phyloP scores from a whole-genome alignment of 2,329 filamentous ascomycete species.

The Coniochaeta hoffmannii region DNA sequence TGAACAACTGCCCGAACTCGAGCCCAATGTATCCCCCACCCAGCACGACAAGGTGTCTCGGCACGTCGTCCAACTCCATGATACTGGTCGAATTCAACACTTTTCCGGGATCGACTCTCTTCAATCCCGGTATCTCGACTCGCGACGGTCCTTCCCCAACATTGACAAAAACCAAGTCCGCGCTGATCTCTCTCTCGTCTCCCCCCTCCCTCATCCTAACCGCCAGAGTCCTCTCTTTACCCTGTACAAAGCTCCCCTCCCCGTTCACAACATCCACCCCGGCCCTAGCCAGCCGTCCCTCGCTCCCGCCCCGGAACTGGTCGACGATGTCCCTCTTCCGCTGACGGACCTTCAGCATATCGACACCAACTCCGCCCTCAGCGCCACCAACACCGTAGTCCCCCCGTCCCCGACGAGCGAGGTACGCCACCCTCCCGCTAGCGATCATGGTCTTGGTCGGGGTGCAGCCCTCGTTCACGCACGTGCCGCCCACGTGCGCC shows the following conservation, averaged over 20 bases:
- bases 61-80: conserved; percentile 36
- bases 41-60: conserved; percentile 40
- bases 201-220: conserved; percentile 22
- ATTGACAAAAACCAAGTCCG: conserved; percentile 37
- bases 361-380: conserved; percentile 25
- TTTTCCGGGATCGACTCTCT: conserved; percentile 23
- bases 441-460: conserved; percentile 51
- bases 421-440: conserved; percentile 40
- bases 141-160: conserved; percentile 33
- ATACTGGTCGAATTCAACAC: conserved; percentile 40
- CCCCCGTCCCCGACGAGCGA: conserved; percentile 26
- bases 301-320: conserved; percentile 39
- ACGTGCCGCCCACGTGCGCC: conserved; percentile 43
- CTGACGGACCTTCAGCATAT: conserved; percentile 42
- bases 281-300: conserved; percentile 29
- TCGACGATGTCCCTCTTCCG: conserved; percentile 46
- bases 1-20: conserved; percentile 46
- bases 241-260: conserved; percentile 28
- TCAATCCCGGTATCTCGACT: conserved; percentile 28
- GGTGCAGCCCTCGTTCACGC: conserved; percentile 48
- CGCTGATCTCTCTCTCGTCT: conserved; percentile 23
- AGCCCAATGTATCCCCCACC: conserved; percentile 46
- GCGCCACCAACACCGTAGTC: conserved; percentile 36
- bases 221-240: conserved; percentile 27
- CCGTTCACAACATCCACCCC: conserved; percentile 39